Base-by-base conservation (phyloP, 106 monocot species). In the Agapanthus africanus region DNA sequence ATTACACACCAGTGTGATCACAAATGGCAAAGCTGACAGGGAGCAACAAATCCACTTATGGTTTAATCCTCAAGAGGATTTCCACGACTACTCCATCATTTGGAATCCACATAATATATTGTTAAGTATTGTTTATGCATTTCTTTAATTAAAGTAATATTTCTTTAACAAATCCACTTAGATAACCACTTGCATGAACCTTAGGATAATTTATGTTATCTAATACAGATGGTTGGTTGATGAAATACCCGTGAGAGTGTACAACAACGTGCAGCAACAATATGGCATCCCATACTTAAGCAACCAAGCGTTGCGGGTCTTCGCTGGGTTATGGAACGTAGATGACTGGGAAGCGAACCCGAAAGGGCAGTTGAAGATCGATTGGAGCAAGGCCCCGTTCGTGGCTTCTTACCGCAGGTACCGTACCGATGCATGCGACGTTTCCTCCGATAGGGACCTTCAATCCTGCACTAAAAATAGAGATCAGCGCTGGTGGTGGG, bases 101-200 rank as follows among this genome's bases (percentile, higher is more conserved):
- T 59, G 59, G 59, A 59, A 59, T 33, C 59, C 59, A 25, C 59
- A 59, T 13, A 59, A 59, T 28, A 59, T 59, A 59, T 6, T 59
- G 59, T 59, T 13, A 59, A 9, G 7, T 4, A 1, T 2, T 9
- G 0, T 31, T 27, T 13, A 59, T 16, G 11, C 26, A 22, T 54
- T 22, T 8, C 21, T 8, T 54, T 22, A 54, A 22, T 54, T 6
- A n/a, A 22, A 26, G 13, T n/a, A 22, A n/a, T n/a, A 54, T 18
- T 22, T 54, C 14, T 1, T n/a, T n/a, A 26, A n/a, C 9, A 18
- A 2, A 26, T 54, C 19, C 32, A 25, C 32, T 28, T 13, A 59
- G 1, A 8, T 0, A 54, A 54, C 19, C 1, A 54, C 52, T n/a
- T 16, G 52, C 9, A 52, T 52, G 52, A n/a, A 26, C 3, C 19